Base-by-base conservation (phyloP, 192 early-diverging fungal species). In the Lunasporangiospora selenospora region DNA sequence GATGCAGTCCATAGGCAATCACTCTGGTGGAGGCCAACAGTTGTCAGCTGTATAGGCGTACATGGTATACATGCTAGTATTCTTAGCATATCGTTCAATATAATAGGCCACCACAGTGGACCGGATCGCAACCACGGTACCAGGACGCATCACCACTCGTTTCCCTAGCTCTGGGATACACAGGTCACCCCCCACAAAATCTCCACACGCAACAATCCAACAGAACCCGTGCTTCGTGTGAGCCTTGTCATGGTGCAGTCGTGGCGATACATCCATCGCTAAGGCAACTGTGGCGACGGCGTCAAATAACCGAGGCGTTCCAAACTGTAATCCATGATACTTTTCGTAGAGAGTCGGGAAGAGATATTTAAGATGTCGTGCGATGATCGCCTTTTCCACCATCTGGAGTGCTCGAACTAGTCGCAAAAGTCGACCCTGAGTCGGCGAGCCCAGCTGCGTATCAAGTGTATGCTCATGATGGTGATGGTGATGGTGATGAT, bases 271-370 rank as follows among this genome's bases (percentile, higher is more conserved):
- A 40, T 73, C 69, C 53, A 73, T 58, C 15, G 69, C 53, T 49
- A 73, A 6, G 9, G 54, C 69, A 4, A 73, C 69, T 16, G 69
- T 73, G 19, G 69, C 69, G n/a, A 73, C 69, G 0, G 69, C 69
- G 47, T 73, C 69, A 63, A 63, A 73, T 27, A 73, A 36, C 15
- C 69, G 59, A 7, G 69, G 69, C 12, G 69, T 73, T 9, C 69
- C 69, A 43, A 73, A 73, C 23, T 73, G 69, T 1, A 73, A 55
- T 33, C 69, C 69, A 39, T 73, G 69, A 26, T 73, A 73, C 31
- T 73, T 73, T 56, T 73, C 69, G 31, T 73, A 73, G 4, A 73
- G 61, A 2, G 69, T 73, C 23, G 69, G 69, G 43, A 73, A 73
- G 3, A 73, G 36, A 32, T 63, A 73, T 31, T 63, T 73, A 13